Base-by-base conservation (phyloP, 805 yeast genomes). In the baker's yeast (Saccharomyces cerevisiae) region DNA sequence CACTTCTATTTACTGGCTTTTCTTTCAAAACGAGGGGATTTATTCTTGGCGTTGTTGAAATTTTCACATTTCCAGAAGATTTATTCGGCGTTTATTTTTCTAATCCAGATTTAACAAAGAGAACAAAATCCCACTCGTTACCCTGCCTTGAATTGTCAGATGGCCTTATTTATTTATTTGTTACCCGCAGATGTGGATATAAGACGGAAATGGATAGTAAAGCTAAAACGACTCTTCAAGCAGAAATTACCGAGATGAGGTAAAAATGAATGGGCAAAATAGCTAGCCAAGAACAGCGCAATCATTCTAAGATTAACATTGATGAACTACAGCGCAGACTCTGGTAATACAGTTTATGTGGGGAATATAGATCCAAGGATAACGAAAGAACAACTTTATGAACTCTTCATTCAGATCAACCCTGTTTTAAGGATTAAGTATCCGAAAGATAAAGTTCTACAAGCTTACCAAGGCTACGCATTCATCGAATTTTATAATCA, bases 301-400 rank as follows among this genome's bases (percentile, higher is more conserved):
- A 51, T 47, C 9, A 14, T 46, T 11, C 27, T 27, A 27, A 14
- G n/a, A n/a, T 26, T 28, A 6, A 27, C n/a, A 10, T 26, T 26
- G 24, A n/a, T 26, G 31, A 26, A 31, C 53, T 22, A 67, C 73
- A 28, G 72, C 75, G 51, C 70, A 68, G 1, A 55, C 58, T 10
- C 82, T 78, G 32, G 57, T 72, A 6, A 83, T 2, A 79, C 95
- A 1, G 67, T 90, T 1, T 90, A 88, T 65, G 78, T 90, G 14
- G 97, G 97, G 0, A 89, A 90, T 60, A 70, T 94, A 3, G 96
- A 88, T 59, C 82, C 84, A 1, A 78, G 79, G 49, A 96, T 83
- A 4, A 82, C 83, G 1, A 96, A 88, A 61, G 71, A 76, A 2
- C 64, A 91, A 21, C 69, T 94, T 29, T 88, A 84, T 64, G 99